Percentiles rank a stretch among this genome's conserved stretches.
Conservation (phyloP, 305 asterid genomes). For the Fraxinus ornus region DNA sequence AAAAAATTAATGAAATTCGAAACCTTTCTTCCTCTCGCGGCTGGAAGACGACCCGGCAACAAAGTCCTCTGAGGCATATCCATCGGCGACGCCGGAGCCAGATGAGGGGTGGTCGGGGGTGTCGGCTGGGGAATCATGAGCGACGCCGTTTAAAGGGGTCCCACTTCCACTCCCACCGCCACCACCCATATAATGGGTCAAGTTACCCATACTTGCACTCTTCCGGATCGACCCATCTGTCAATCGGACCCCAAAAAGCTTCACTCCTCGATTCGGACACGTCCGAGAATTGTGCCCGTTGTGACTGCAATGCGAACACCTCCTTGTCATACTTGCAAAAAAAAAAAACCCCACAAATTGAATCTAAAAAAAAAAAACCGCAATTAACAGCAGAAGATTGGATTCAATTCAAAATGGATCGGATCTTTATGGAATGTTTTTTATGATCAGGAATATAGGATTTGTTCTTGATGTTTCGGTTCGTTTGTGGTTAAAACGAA, state of each 20-base stretch:
- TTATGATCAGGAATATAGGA: slow-evolving; percentile 33
- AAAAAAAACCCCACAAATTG: background rate
- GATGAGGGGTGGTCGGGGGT: slow-evolving; percentile 89
- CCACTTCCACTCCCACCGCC: slow-evolving; percentile 47
- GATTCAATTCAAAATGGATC: background rate
- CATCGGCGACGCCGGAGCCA: slow-evolving; percentile 63
- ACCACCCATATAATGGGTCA: slow-evolving; percentile 71
- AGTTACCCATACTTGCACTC: slow-evolving; percentile 98
- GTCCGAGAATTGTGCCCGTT: slow-evolving; percentile 98
- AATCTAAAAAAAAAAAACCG: background rate
- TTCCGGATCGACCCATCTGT: slow-evolving; percentile 97
- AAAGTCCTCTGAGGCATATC: slow-evolving; percentile 93
- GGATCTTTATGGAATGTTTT: slow-evolving; percentile 20
- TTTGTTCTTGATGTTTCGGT: slow-evolving; percentile 19
- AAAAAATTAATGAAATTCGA: background rate
- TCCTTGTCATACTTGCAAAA: slow-evolving; percentile 63
- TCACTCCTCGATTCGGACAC: slow-evolving; percentile 96
- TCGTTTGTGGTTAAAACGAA: slow-evolving; percentile 14
- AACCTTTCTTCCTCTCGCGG: slow-evolving; percentile 93
- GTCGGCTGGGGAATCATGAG: slow-evolving; percentile 70
- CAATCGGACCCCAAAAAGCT: slow-evolving; percentile 95
- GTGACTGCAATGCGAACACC: slow-evolving; percentile 99
- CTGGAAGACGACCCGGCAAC: slow-evolving; percentile 87
- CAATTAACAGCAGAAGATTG: background rate
- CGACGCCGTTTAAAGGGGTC: slow-evolving; percentile 54